Conservation (phyloP, 768 basidiomycete genomes). For the Macrolepiota albuminosa region DNA sequence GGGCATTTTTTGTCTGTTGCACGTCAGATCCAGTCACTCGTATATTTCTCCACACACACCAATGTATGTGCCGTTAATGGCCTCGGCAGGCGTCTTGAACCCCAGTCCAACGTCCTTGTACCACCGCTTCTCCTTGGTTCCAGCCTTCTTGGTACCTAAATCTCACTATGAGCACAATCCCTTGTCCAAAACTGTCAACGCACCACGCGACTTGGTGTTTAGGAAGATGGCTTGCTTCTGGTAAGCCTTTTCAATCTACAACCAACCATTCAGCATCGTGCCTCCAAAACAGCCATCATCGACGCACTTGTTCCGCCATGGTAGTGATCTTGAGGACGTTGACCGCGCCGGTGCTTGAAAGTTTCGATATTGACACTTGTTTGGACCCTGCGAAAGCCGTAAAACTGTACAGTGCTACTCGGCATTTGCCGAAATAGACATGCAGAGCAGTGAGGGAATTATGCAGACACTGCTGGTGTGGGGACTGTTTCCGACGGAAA, state of each 20-base stretch:
- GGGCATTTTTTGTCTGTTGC: constrained; percentile 97
- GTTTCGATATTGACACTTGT: constrained; percentile 38
- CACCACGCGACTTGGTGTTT: constrained; percentile 91
- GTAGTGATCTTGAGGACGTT: constrained; percentile 41
- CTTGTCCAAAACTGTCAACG: constrained; percentile 27
- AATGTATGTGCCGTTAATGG: constrained; percentile 94
- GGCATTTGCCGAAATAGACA: constrained; percentile 19
- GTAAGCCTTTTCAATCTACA: constrained; percentile 92
- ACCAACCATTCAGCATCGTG: background rate
- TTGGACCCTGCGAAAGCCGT: constrained; percentile 36
- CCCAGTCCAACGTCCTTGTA: constrained; percentile 98
- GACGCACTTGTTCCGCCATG: constrained; percentile 62
- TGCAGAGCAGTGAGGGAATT: background rate
- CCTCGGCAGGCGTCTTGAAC: constrained; percentile 94
- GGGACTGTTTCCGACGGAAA: too few relatives aligned
- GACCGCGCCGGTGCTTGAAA: constrained; percentile 23
- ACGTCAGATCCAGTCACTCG: constrained; percentile 5
- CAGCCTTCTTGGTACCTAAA: constrained; percentile 83
- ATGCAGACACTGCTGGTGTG: too few relatives aligned
- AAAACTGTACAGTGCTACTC: constrained; percentile 38
- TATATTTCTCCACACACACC: constrained; percentile 47
- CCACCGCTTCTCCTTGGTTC: constrained; percentile 96
- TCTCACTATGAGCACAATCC: constrained; percentile 2
- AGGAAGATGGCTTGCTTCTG: constrained; percentile 99
- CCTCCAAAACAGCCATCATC: background rate